These are phyloP conservation scores for Neurospora sp. DNA, from an alignment of 495 filamentous ascomycete genomes.

Conservation along the genomic window DNA sequence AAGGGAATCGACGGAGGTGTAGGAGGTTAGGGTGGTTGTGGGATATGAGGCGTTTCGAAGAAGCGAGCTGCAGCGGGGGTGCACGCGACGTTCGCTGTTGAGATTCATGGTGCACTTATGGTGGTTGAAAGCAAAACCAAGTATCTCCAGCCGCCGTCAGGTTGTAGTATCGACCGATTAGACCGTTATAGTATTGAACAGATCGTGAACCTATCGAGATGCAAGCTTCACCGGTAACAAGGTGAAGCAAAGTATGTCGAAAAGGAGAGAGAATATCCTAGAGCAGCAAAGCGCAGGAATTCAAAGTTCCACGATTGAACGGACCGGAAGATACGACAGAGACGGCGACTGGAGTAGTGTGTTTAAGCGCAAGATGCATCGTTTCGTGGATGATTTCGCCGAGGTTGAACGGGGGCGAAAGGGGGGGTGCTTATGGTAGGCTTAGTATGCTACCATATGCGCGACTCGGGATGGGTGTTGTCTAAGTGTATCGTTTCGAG, in stretches of 20 bases:
- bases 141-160: conserved; percentile 45
- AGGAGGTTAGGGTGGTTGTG: conserved; percentile 62
- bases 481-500: not conserved
- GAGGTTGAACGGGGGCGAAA: conserved; percentile 13
- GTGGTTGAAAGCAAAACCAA: conserved; percentile 22
- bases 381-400: conserved; percentile 33
- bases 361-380: conserved; percentile 41
- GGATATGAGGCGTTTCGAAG: conserved; percentile 37
- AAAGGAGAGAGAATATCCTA: conserved; percentile 33
- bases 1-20: conserved; percentile 40
- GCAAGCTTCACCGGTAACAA: conserved; percentile 22
- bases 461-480: conserved; percentile 7
- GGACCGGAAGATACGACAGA: conserved; percentile 44
- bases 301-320: conserved; percentile 38
- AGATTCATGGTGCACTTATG: conserved; percentile 42
- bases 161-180: conserved; percentile 40
- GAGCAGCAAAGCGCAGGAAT: conserved; percentile 25
- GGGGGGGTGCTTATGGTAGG: conserved; percentile 25
- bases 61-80: conserved; percentile 5
- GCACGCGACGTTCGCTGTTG: conserved; percentile 20
- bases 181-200: conserved; percentile 30
- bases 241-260: conserved; percentile 29
- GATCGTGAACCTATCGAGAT: conserved; percentile 34
- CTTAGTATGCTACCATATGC: conserved; percentile 24
- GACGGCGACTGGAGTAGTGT: conserved; percentile 47